Percentiles rank a stretch among this genome's conserved stretches.
These are phyloP conservation scores for Pseudogymnoascus sp. DNA, from an alignment of 2,329 filamentous ascomycete species.

Conservation along the genomic window DNA sequence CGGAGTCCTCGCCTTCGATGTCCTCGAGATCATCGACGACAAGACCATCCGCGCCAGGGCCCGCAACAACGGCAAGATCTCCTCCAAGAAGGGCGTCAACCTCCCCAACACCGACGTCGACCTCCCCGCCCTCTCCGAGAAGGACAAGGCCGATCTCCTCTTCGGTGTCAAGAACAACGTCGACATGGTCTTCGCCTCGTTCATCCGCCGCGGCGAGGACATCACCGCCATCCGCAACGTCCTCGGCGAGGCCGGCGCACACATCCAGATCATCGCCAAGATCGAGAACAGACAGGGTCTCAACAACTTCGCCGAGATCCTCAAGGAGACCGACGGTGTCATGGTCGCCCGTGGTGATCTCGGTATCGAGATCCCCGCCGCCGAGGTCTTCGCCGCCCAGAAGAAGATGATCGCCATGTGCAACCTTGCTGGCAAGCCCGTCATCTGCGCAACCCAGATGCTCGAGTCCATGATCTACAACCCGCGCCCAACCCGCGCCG, in stretches of 20 bases:
- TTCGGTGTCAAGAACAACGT: constrained; percentile 99
- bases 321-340: constrained; percentile 93
- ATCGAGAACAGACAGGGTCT: constrained; percentile 99
- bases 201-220: constrained; percentile 90
- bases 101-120: constrained; percentile 98
- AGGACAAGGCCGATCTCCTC: constrained; percentile 87
- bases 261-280: constrained; percentile 99
- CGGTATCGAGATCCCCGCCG: constrained; percentile 96
- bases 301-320: constrained; percentile 98
- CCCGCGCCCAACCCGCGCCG: constrained; percentile 91
- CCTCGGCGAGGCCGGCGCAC: constrained; percentile 82
- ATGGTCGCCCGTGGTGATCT: constrained; percentile 99
- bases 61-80: constrained; percentile 98
- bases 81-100: constrained; percentile 98
- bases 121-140: constrained; percentile 92
- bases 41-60: constrained; percentile 80
- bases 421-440: constrained; percentile 97
- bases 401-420: constrained; percentile 99
- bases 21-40: constrained; percentile 77
- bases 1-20: constrained; percentile 93
- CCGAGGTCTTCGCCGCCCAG: constrained; percentile 97
- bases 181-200: constrained; percentile 98
- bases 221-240: constrained; percentile 88
- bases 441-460: constrained; percentile 99
- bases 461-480: constrained; percentile 99